These are phyloP conservation scores for Mucor indicus DNA, from an alignment of 371 early-diverging fungal species.

Conservation along the genomic window DNA sequence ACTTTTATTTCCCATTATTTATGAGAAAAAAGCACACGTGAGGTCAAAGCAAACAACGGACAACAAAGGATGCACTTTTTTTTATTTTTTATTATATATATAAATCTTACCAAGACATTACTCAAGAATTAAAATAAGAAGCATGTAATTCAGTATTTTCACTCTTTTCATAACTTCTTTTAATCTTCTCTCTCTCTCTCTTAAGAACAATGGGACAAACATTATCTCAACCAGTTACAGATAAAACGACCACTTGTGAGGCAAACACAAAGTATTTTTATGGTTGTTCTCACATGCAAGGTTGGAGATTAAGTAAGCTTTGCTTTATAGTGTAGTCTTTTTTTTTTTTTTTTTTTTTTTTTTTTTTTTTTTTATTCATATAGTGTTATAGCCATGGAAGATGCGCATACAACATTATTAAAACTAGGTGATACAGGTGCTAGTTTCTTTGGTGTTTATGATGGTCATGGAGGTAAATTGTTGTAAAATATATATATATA, in stretches of 20 bases:
- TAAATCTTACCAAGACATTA: too few species aligned
- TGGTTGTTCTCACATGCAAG: conserved; percentile 95
- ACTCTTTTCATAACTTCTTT: too few species aligned
- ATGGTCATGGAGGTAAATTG: conserved; percentile 88
- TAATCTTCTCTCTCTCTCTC: too few species aligned
- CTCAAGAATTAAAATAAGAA: too few species aligned
- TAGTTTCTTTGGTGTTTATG: conserved; percentile 92
- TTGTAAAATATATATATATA: too few species aligned
- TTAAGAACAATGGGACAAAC: conserved; percentile 87
- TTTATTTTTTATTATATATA: too few species aligned
- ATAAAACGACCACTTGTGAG: conserved; percentile 78
- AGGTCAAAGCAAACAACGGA: too few species aligned
- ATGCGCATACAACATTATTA: conserved; percentile 88
- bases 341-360: not conserved
- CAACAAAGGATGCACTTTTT: too few species aligned
- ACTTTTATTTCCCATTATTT: too few species aligned
- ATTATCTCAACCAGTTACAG: conserved; percentile 90
- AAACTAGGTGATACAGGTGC: conserved; percentile 49
- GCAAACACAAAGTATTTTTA: conserved; percentile 74
- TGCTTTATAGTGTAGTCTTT: not conserved
- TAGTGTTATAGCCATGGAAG: conserved; percentile 92
- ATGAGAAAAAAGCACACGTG: too few species aligned
- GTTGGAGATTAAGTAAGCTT: conserved; percentile 91
- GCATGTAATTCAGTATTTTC: too few species aligned
- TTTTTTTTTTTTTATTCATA: not conserved